Evolutionary conservation across 2,329 filamentous ascomycete genomes (phyloP).

Genomic region (Fusarium zealandicum): DNA sequence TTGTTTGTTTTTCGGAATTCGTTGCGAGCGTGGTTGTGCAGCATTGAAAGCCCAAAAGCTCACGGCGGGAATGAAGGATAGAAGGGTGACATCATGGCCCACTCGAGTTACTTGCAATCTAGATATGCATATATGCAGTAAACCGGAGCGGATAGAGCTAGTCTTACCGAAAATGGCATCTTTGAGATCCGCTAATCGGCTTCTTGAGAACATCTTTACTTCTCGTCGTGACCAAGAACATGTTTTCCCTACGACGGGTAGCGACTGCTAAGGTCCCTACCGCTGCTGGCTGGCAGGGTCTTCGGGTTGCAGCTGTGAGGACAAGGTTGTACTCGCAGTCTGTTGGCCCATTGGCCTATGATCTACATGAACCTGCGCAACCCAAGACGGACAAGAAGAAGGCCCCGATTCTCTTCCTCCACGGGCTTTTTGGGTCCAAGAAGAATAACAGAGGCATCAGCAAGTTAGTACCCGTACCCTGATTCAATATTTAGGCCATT

Average conservation of each 20-base stretch:
- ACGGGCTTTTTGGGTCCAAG: constrained; percentile 93
- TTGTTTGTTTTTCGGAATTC: not conserved
- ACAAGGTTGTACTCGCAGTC: constrained; percentile 33
- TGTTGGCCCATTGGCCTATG: constrained; percentile 62
- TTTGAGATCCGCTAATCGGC: constrained; percentile 33
- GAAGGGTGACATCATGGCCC: constrained; percentile 26
- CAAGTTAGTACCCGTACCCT: constrained; percentile 69
- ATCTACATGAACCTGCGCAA: constrained; percentile 68
- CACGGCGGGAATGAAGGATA: constrained; percentile 5
- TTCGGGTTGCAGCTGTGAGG: not conserved
- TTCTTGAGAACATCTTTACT: constrained; percentile 17
- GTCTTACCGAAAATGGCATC: constrained; percentile 31
- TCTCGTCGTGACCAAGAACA: constrained; percentile 14
- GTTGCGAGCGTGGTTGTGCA: constrained; percentile 1
- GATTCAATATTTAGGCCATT: not conserved
- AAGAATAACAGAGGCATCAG: constrained; percentile 94
- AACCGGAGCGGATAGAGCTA: constrained; percentile 19
- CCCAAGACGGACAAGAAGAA: constrained; percentile 48
- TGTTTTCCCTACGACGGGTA: constrained; percentile 31
- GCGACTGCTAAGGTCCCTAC: constrained; percentile 4
- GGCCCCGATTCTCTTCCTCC: constrained; percentile 82
- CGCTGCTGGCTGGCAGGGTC: constrained; percentile 2
- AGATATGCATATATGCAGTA: constrained; percentile 37
- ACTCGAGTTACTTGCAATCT: not conserved
- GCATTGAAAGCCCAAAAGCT: not conserved